Evolutionary conservation across 2,329 filamentous ascomycete species (phyloP), one percentile per base, ranked within the genome.

Genomic region (Fusarium miscanthi): DNA sequence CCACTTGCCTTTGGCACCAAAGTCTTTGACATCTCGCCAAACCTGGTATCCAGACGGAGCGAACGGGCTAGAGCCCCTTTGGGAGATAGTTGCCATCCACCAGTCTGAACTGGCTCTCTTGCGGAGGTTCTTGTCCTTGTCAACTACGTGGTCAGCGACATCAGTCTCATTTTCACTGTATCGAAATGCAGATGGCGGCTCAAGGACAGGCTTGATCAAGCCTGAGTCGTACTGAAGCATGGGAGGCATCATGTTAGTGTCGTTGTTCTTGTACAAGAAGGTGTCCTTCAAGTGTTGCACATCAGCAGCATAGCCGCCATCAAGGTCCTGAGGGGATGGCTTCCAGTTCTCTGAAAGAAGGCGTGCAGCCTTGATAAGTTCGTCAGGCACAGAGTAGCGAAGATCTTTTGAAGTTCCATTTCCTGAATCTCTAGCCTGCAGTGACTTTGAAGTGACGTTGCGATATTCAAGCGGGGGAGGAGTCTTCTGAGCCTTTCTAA

Each of bases 21-120:
- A 84, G 71, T 83, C 81, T 66, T 82, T 82, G 21, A 85, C 82
- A 67, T 85, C 83, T 25, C 83, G 78, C 64, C 59, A 72, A 23
- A 73, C 65, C 30, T 53, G 35, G 3, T 53, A 53, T 53, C 35
- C 35, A 53, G 49, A 14, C 3, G 25, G 49, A 1, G 49, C 49
- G n/a, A 53, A 40, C 9, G 35, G 49, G 8, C 49, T 53, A 12
- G 25, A 53, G 19, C 49, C 49, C 27, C 49, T 16, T 35, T 53
- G 35, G 4, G 49, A 53, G 8, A 53, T 53, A 53, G 17, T 40
- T 7, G 49, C 49, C 49, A 48, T 40, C 42, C 42, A 57, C 31
- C 53, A 57, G 53, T 45, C 41, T 6, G 41, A 57, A 4, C 31
- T 45, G 9, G 41, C 53, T 45, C 53, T 11, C 31, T 38, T 57